A percentile compares a stretch with the other conserved stretches of the same genome.
These are phyloP conservation scores for Phanerochaete sordida DNA, from an alignment of 768 basidiomycete genomes.

Conservation along the genomic window DNA sequence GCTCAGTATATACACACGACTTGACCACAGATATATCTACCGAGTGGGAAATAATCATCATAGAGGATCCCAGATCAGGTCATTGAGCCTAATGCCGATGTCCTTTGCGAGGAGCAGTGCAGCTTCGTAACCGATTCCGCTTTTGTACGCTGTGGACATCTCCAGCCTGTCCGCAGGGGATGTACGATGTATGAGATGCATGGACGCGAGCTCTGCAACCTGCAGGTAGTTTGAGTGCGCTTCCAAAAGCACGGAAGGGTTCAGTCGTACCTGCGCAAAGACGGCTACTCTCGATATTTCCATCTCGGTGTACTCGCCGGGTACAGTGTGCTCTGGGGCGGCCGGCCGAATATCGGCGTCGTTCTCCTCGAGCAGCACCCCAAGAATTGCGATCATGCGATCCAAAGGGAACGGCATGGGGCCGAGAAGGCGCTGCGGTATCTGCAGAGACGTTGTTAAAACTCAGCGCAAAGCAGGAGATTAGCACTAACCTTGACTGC, in stretches of 20 bases:
- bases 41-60: too few relatives aligned
- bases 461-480: too few relatives aligned
- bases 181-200: constrained; percentile 64
- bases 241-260: neutral
- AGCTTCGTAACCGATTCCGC: constrained; percentile 60
- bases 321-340: constrained; percentile 45
- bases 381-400: constrained; percentile 75
- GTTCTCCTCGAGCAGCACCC: constrained; percentile 72
- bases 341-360: constrained; percentile 45
- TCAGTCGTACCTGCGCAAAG: constrained; percentile 44
- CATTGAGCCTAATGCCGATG: constrained; percentile 55
- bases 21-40: too few relatives aligned
- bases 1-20: too few relatives aligned
- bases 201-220: constrained; percentile 64
- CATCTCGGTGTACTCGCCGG: constrained; percentile 75
- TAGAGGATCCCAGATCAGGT: constrained; percentile 61
- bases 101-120: constrained; percentile 55
- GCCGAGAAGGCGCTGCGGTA: constrained; percentile 76
- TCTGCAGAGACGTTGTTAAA: too few relatives aligned
- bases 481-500: constrained; percentile 27
- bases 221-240: constrained; percentile 22
- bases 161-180: constrained; percentile 61
- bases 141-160: constrained; percentile 70
- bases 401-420: constrained; percentile 79
- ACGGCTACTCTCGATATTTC: constrained; percentile 62